Evolutionary conservation across 202 grass and related monocot genomes (phyloP).

Genomic region (Schoenoplectus tabernaemontani): DNA sequence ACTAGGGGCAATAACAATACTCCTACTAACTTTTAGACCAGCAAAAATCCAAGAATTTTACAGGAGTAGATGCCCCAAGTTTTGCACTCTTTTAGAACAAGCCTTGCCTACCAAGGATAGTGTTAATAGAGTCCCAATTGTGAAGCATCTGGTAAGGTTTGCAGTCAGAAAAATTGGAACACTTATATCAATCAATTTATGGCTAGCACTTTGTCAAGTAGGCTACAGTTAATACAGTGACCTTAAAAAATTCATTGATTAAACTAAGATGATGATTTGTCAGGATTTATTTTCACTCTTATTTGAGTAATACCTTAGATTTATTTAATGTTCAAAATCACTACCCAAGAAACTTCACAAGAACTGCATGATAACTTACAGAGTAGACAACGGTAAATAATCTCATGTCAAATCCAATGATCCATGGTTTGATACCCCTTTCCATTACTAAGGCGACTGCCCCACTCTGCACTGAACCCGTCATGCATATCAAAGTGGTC

Average conservation of each 20-base stretch:
- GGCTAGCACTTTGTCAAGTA: background rate
- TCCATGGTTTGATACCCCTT: slow-evolving; percentile 53
- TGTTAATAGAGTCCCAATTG: too few relatives aligned
- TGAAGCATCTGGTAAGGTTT: too few relatives aligned
- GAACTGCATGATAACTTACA: slow-evolving; percentile 34
- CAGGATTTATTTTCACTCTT: background rate
- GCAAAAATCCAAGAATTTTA: too few relatives aligned
- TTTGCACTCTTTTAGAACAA: too few relatives aligned
- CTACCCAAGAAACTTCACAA: background rate
- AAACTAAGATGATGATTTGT: background rate
- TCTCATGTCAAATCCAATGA: slow-evolving; percentile 64
- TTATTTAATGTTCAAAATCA: slow-evolving; percentile 4
- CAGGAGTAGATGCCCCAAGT: too few relatives aligned
- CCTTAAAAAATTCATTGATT: background rate
- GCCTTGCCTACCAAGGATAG: too few relatives aligned
- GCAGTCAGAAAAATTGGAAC: background rate
- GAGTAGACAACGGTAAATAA: slow-evolving; percentile 69
- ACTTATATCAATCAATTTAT: background rate
- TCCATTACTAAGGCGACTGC: slow-evolving; percentile 54
- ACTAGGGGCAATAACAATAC: too few relatives aligned
- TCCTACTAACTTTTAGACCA: background rate
- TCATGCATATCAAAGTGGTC: slow-evolving; percentile 52
- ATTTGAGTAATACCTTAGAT: background rate
- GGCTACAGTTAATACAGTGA: background rate
- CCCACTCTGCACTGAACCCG: slow-evolving; percentile 35